These are phyloP conservation scores for Cubamyces lactineus DNA, from an alignment of 768 basidiomycete species.

Conservation along the genomic window DNA sequence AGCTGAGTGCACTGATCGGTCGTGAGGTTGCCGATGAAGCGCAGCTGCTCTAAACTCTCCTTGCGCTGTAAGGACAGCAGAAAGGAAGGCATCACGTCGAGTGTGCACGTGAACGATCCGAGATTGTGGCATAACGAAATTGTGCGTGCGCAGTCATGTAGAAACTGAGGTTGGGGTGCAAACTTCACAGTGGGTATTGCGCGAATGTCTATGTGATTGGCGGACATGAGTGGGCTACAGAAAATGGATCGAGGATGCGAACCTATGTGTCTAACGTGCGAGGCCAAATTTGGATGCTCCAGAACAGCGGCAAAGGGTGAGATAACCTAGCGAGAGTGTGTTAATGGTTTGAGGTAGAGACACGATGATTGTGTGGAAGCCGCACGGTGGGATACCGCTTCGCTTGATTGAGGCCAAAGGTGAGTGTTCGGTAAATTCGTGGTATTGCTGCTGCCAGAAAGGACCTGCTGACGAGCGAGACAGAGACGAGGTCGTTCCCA, in stretches of 20 bases:
- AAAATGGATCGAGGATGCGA: conserved; percentile 20
- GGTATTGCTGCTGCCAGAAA: conserved; percentile 70
- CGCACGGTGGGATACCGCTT: conserved; percentile 59
- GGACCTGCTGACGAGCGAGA: conserved; percentile 65
- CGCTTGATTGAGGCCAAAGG: conserved; percentile 56
- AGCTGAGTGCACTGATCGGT: conserved; percentile 52
- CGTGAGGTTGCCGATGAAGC: conserved; percentile 57
- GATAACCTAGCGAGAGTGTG: conserved; percentile 37
- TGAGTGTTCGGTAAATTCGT: conserved; percentile 59
- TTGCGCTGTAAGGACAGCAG: conserved; percentile 51
- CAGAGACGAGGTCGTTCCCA: conserved; percentile 56
- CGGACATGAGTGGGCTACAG: conserved; percentile 7
- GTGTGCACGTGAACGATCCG: conserved; percentile 57
- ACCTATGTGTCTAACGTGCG: conserved; percentile 67
- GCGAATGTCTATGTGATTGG: conserved; percentile 48
- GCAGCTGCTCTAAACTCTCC: conserved; percentile 47
- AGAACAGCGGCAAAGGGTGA: conserved; percentile 66
- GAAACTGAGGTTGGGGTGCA: conserved; percentile 43
- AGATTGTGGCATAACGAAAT: conserved; percentile 56
- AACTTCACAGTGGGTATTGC: conserved; percentile 47
- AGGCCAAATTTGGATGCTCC: conserved; percentile 53
- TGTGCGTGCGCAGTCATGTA: conserved; percentile 53
- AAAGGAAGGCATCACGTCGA: conserved; percentile 51
- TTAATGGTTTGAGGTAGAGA: neutral
- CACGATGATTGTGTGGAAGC: too few relatives aligned